These are phyloP conservation scores for Calonectria hawksworthii DNA, from an alignment of 2,329 filamentous ascomycete species.

Conservation along the genomic window DNA sequence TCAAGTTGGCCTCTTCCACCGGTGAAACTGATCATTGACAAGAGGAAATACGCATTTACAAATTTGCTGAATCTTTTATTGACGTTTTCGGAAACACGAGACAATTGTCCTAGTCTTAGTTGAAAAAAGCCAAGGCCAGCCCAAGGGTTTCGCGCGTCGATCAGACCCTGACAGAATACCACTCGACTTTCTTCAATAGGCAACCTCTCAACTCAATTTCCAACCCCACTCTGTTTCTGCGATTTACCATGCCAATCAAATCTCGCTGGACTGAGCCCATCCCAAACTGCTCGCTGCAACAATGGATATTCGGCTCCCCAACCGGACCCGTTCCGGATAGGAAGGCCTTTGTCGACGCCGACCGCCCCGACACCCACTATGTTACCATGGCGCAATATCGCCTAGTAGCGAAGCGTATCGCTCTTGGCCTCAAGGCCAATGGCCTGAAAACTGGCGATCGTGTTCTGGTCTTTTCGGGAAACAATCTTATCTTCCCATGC, in stretches of 20 bases:
- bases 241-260: constrained; percentile 57
- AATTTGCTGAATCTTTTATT: not conserved
- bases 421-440: constrained; percentile 73
- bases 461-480: constrained; percentile 80
- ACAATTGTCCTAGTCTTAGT: not conserved
- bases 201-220: not conserved
- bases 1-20: not conserved
- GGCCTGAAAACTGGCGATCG: constrained; percentile 78
- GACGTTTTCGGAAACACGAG: not conserved
- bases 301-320: constrained; percentile 67
- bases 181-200: not conserved
- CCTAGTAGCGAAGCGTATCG: constrained; percentile 80
- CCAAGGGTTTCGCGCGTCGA: not conserved
- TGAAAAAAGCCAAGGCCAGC: not conserved
- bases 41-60: not conserved
- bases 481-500: constrained; percentile 79
- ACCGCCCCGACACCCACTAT: constrained; percentile 74
- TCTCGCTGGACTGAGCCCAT: constrained; percentile 61
- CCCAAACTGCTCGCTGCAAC: constrained; percentile 64
- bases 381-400: constrained; percentile 76
- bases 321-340: constrained; percentile 57
- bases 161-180: not conserved
- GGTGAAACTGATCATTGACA: not conserved
- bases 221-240: not conserved
- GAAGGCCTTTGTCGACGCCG: constrained; percentile 72